Evolutionary conservation across 495 filamentous ascomycete genomes (phyloP).

Genomic region (Parmelia sp.): DNA sequence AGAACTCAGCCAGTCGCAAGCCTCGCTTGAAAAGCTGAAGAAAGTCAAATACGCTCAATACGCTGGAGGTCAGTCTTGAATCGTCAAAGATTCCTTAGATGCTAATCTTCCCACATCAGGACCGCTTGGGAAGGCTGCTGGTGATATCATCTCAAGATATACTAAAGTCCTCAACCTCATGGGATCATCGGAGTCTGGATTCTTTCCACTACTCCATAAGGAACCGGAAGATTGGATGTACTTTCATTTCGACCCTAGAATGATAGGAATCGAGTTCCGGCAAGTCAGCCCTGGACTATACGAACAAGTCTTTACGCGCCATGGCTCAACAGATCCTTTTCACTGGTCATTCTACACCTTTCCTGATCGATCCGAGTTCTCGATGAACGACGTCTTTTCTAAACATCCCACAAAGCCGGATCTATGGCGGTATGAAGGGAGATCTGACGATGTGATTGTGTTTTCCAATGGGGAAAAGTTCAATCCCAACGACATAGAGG

Average conservation of each 20-base stretch:
- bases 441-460: conserved; percentile 41
- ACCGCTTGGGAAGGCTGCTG: conserved; percentile 16
- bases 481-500: background rate
- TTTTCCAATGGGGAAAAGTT: conserved; percentile 31
- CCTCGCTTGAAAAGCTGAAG: background rate
- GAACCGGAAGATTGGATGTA: conserved; percentile 22
- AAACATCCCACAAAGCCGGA: background rate
- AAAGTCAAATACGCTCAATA: background rate
- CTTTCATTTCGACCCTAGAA: conserved; percentile 13
- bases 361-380: background rate
- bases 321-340: conserved; percentile 8
- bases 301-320: conserved; percentile 8
- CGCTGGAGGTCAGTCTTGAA: background rate
- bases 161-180: conserved; percentile 16
- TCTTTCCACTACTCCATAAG: background rate
- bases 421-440: conserved; percentile 14
- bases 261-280: conserved; percentile 18
- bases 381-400: conserved; percentile 4
- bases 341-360: conserved; percentile 11
- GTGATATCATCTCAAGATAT: conserved; percentile 12
- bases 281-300: conserved; percentile 5
- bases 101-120: background rate
- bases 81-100: background rate
- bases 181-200: conserved; percentile 17
- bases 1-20: background rate